Conservation (phyloP, 352 stramenopile species). For the Phytophthora chlamydospora region DNA sequence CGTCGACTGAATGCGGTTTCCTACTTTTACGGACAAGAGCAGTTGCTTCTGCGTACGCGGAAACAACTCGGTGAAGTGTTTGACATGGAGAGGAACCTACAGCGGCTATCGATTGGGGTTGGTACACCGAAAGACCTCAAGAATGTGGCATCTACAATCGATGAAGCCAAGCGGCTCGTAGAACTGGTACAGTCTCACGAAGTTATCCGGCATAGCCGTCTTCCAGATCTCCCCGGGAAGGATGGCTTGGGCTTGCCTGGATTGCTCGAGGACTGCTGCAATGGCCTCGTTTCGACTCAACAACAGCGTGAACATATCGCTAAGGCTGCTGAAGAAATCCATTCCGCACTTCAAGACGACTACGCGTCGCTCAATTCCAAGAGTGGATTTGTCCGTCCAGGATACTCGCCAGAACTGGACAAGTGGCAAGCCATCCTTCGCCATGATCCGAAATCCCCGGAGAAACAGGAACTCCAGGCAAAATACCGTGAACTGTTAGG, state of each 20-base stretch:
- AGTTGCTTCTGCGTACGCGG: slow-evolving; percentile 49
- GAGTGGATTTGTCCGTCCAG: slow-evolving; percentile 57
- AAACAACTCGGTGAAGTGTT: slow-evolving; percentile 66
- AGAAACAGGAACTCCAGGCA: slow-evolving; percentile 53
- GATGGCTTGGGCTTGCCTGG: slow-evolving; percentile 29
- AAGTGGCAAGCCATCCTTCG: slow-evolving; percentile 59
- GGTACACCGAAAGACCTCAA: slow-evolving; percentile 78
- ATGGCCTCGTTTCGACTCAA: slow-evolving; percentile 22
- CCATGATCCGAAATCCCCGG: slow-evolving; percentile 44
- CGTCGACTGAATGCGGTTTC: slow-evolving; percentile 57
- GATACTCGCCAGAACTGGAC: slow-evolving; percentile 68
- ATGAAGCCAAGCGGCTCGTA: slow-evolving; percentile 51
- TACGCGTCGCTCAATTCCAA: slow-evolving; percentile 64
- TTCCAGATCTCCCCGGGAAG: slow-evolving; percentile 35
- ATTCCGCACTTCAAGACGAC: slow-evolving; percentile 68
- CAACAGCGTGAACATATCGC: slow-evolving; percentile 26
- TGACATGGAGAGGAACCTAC: slow-evolving; percentile 76
- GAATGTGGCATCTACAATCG: slow-evolving; percentile 63
- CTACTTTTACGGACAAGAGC: slow-evolving; percentile 57
- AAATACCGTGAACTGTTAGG: slow-evolving; percentile 66
- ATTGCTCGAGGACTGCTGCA: slow-evolving; percentile 36
- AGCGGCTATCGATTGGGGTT: slow-evolving; percentile 60
- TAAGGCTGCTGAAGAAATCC: slow-evolving; percentile 45
- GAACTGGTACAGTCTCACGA: slow-evolving; percentile 40
- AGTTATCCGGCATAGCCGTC: slow-evolving; percentile 18